phyloP scores from a whole-genome alignment of 2,329 filamentous ascomycete genomes.

The Aspergillus pseudoglaucus region DNA sequence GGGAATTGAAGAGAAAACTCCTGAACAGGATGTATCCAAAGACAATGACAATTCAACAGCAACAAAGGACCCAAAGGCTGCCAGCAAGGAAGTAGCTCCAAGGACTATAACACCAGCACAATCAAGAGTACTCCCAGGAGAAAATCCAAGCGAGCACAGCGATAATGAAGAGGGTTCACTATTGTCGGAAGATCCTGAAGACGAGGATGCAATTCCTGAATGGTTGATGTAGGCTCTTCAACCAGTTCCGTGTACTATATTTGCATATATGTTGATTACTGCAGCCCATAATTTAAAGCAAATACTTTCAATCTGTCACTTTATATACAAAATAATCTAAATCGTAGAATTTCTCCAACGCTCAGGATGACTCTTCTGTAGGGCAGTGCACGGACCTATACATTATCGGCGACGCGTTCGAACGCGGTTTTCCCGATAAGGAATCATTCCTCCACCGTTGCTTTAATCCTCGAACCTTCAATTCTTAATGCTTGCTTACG shows the following conservation, averaged over 20 bases:
- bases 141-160: constrained; percentile 18
- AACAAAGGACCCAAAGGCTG: constrained; percentile 15
- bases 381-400: constrained; percentile 1
- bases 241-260: background rate
- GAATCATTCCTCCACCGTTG: background rate
- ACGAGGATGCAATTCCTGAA: constrained; percentile 59
- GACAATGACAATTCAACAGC: constrained; percentile 15
- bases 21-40: background rate
- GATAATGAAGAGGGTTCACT: constrained; percentile 46
- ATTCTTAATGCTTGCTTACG: constrained; percentile 9
- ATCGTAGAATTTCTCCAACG: background rate
- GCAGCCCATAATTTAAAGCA: background rate
- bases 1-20: background rate
- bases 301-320: background rate
- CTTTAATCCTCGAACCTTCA: background rate
- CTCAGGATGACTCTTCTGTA: background rate
- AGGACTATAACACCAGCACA: constrained; percentile 9
- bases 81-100: constrained; percentile 21
- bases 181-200: constrained; percentile 57
- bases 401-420: constrained; percentile 1
- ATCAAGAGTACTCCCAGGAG: constrained; percentile 9
- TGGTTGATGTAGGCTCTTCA: constrained; percentile 44
- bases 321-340: background rate
- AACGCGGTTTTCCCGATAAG: constrained; percentile 1
- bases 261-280: too few relatives aligned